phyloP scores from a whole-genome alignment of 805 yeast species.

The Schwanniomyces occidentalis region DNA sequence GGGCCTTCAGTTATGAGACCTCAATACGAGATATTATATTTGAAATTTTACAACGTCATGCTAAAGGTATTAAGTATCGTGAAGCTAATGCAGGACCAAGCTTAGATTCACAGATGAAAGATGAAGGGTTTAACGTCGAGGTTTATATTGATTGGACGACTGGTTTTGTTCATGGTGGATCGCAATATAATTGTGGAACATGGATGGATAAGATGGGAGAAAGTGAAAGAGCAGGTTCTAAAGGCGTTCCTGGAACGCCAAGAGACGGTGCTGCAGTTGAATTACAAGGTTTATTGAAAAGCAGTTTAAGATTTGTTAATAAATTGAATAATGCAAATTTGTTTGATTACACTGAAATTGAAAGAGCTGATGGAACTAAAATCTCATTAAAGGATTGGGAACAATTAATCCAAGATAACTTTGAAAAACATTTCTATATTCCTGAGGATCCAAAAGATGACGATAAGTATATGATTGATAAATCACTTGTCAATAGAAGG shows the following conservation, averaged over 20 bases:
- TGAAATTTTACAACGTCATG: constrained; percentile 87
- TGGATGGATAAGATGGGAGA: constrained; percentile 99
- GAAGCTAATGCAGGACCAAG: constrained; percentile 94
- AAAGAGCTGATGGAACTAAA: constrained; percentile 54
- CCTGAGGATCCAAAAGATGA: constrained; percentile 71
- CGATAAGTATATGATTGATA: constrained; percentile 56
- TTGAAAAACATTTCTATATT: constrained; percentile 76
- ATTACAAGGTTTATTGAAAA: constrained; percentile 83
- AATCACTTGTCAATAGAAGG: constrained; percentile 73
- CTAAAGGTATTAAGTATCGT: constrained; percentile 79
- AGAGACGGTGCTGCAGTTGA: constrained; percentile 97
- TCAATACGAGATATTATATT: constrained; percentile 74
- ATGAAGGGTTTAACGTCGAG: constrained; percentile 86
- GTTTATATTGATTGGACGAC: constrained; percentile 83
- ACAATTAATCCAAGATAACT: constrained; percentile 60
- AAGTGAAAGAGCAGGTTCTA: constrained; percentile 74
- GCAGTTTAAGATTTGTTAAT: constrained; percentile 77
- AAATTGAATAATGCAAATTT: constrained; percentile 52
- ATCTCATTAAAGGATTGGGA: constrained; percentile 75
- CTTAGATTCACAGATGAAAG: constrained; percentile 88
- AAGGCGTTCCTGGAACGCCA: constrained; percentile 97
- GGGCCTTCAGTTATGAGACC: constrained; percentile 72
- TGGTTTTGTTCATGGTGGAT: constrained; percentile 89
- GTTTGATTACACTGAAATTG: constrained; percentile 60
- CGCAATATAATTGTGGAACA: constrained; percentile 92